Base-by-base conservation (phyloP, 345 rosid species). In the Hirschfeldia incana region DNA sequence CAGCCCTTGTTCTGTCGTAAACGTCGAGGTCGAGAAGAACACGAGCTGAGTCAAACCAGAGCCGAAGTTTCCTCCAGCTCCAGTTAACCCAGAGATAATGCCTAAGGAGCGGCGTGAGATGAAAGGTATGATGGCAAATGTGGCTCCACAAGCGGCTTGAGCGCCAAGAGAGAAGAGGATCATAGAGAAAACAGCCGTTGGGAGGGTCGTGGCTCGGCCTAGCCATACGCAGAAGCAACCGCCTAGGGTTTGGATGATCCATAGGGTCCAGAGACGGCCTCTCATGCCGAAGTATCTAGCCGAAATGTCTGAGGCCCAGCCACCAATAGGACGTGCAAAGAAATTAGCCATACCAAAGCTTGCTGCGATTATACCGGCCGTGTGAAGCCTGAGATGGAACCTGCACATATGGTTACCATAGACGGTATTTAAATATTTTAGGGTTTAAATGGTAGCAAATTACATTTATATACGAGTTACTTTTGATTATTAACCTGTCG, bases 71-170 rank as follows among this genome's bases (percentile, higher is more conserved):
- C 95, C 97, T 9, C 94, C 94, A 0, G 92, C 97, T n/a, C 93
- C 95, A 0, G 89, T 90, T 1, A 93, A 71, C 2, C 98, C 82
- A 0, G 94, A 91, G 44, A 79, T 79, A 9, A 79, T 79, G 0
- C 98, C 97, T 44, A 93, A 75, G 10, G 95, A 93, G 29, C 91
- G 85, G 15, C 98, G 82, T 0, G 97, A 91, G 65, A 93, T 79
- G 90, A 93, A 93, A 13, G 94, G 94, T 33, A 91, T 88, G 65
- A 94, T 78, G 27, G 94, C 98, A 2, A 90, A 93, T 0, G 93
- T 91, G 3, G 98, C 97, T 16, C 98, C 95, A 46, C 98, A 94
- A 0, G 98, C 97, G 0, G 98, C 95, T 82, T 91, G 97, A 34
- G 92, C 92, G 1, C 97, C 98, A 0, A 88, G 8, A 0, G 96